Base-by-base conservation (phyloP, 2,329 filamentous ascomycete genomes). In the Fusarium mangiferae region DNA sequence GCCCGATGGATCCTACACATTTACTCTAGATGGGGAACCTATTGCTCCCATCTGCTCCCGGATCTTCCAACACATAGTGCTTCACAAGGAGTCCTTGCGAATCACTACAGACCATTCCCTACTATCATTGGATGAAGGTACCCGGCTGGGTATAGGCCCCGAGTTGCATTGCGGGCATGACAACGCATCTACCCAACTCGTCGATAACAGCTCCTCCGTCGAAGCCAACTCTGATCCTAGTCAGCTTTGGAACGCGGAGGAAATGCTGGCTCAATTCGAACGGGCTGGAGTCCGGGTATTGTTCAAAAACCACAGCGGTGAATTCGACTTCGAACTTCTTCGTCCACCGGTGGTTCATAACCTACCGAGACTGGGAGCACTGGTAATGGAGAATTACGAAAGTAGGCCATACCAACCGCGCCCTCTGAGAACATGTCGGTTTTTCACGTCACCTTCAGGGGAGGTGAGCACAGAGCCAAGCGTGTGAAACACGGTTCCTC, bases 351-450 rank as follows among this genome's bases (percentile, higher is more conserved):
- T 17, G 1, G 18, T 36, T 28, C 5, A 6, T 8, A 14, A 2
- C 3, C 0, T 51, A 6, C 56, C 44, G 0, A 49, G 17, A 0
- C 17, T 59, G 0, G 56, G 56, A 15, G 35, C 42, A 2, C 9
- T 59, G 9, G 46, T 6, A n/a, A 30, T 39, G 26, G 44, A 59
- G 2, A 39, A 59, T 39, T 51, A 59, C 4, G 56, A 51, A 26
- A 56, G 7, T 3, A 41, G 52, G 20, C 51, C 33, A 8, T 36
- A 8, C 30, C 15, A 35, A 0, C 11, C 30, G 30, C 30, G 15
- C 12, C 17, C 10, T 10, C n/a, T 15, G n/a, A 17, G 4, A 18
- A 24, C n/a, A 12, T 24, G 12, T 44, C 11, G n/a, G 41, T 44
- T 5, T 11, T 24, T 11, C 41, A 24, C 15, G 6, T 24, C 15